phyloP scores from a whole-genome alignment of 331 rosid species.

The Ulmus americana region DNA sequence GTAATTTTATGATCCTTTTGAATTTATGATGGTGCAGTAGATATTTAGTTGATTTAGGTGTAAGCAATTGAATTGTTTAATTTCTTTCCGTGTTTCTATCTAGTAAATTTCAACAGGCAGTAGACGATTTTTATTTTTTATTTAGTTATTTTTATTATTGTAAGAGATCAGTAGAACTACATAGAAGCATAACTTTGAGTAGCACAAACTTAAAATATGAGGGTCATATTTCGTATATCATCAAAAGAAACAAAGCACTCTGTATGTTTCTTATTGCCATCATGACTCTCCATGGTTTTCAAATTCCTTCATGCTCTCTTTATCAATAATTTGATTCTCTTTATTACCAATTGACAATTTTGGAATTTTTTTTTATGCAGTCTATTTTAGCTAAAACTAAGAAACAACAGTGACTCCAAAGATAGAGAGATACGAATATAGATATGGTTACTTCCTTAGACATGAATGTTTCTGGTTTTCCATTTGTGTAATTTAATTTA shows the following conservation, averaged over 20 bases:
- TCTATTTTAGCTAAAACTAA: conserved; percentile 21
- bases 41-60: neutral
- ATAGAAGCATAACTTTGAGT: neutral
- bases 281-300: neutral
- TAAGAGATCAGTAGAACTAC: neutral
- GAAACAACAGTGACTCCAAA: conserved; percentile 17
- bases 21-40: neutral
- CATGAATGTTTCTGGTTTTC: no score
- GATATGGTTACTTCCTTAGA: neutral
- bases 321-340: neutral
- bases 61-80: neutral
- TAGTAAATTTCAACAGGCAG: neutral
- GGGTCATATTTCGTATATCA: no score
- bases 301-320: neutral
- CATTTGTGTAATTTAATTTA: neutral
- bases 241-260: no score
- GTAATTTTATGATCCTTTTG: neutral
- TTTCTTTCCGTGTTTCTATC: neutral
- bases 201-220: neutral
- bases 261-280: neutral
- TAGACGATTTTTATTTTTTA: no score
- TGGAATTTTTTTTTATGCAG: conserved; percentile 19
- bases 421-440: conserved; percentile 20
- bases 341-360: neutral
- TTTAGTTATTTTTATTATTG: no score